Base-by-base conservation (phyloP, 1,284 basidiomycete genomes). In the Leccinum griseonigrum region DNA sequence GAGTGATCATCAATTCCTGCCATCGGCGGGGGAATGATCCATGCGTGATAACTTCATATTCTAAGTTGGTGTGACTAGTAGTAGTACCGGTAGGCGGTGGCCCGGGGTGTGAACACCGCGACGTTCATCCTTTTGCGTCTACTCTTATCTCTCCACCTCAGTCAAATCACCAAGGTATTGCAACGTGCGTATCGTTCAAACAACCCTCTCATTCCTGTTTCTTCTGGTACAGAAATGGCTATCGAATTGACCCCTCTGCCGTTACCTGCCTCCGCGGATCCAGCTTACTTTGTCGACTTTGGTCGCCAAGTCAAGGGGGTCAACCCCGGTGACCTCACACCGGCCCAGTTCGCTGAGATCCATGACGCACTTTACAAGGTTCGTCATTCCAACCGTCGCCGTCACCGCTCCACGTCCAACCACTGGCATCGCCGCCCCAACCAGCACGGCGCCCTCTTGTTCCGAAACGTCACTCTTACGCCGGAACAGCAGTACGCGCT, bases 401-500 rank as follows among this genome's bases (percentile, higher is more conserved):
- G 75, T 36, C 1, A 36, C 29, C 81, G 13, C 46, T 13, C 36
- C 58, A 56, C 50, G 18, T 51, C 36, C 48, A 36, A 16, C 38
- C 32, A 50, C 22, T 26, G 22, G 22, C 8, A 34, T 29, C 26
- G 50, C 29, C 54, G 9, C 10, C n/a, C 38, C 43, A 58, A 58
- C 48, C 63, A 94, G 91, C 81, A 95, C 68, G 83, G 84, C 57
- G 84, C 83, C 36, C 81, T 95, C 34, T 80, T 95, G 59, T 94
- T 95, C 79, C 83, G 89, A 60, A 76, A 89, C 69, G 81, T 82
- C 36, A 78, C 83, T 40, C 74, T 95, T 31, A 85, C 86, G 2
- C 92, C 93, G 0, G 90, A 92, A 74, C 87, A 92, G 71, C 93
- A 95, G 71, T 94, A 89, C 74, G 85, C 85, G 22, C 75, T 95